Base-by-base conservation (phyloP, 257 asterid species). In the Linaria vulgaris region DNA sequence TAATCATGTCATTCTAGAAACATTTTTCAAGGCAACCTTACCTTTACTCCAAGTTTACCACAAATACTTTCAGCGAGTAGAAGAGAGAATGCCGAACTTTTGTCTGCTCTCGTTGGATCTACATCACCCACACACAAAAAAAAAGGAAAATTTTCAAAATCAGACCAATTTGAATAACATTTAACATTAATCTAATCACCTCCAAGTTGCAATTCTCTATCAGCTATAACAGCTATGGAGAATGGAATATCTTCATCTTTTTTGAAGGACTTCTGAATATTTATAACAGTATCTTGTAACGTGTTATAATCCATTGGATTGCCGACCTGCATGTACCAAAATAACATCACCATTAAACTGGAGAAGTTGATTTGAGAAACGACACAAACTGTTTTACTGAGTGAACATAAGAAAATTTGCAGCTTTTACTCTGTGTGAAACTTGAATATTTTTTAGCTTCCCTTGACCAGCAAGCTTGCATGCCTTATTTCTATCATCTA, bases 31-130 rank as follows among this genome's bases (percentile, higher is more conserved):
- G 61, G 57, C 62, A 68, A 4, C 31, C 70, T 53, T 69, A 88
- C 98, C 90, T 92, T 87, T 76, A 87, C 87, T 34, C 95, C 88
- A 67, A 80, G 87, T 66, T 79, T 87, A 67, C 69, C 74, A 64
- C 99, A 92, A 58, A 89, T 87, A 63, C 69, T 82, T 81, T 92
- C 99, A 67, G 99, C 99, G 70, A 92, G 97, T 73, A 89, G 96
- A 67, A 92, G 97, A 54, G 94, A 75, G 71, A 82, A 92, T 43
- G 94, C 95, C 9, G 97, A 87, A 77, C 83, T 95, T 75, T 89
- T 89, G 83, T 92, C 99, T 19, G 91, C 86, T 80, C 88, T 92
- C 1, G 90, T 69, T 50, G 94, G 79, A 79, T 92, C 99, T 92
- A 78, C 71, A 74, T 27, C 39, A 69, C 63, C n/a, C n/a, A n/a